These are phyloP conservation scores for Fraxinus velutina DNA, from an alignment of 305 asterid species.

Conservation along the genomic window DNA sequence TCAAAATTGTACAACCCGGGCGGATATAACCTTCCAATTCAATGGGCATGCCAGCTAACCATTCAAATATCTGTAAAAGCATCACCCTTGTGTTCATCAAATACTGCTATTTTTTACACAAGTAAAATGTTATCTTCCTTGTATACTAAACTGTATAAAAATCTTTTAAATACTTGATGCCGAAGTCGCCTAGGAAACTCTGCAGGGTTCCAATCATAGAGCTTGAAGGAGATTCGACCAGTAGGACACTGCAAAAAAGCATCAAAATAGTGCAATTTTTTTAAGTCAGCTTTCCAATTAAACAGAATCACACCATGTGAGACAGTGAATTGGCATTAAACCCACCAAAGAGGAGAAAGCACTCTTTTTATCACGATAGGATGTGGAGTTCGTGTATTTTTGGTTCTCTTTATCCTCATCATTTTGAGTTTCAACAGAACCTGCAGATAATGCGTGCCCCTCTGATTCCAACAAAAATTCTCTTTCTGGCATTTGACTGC, in stretches of 20 bases:
- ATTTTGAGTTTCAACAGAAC: constrained; percentile 46
- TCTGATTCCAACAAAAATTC: constrained; percentile 57
- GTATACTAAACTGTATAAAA: constrained; percentile 64
- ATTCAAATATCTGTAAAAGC: constrained; percentile 66
- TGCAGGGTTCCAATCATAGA: constrained; percentile 94
- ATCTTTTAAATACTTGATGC: constrained; percentile 69
- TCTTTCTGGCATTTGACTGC: constrained; percentile 49
- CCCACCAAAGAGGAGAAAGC: constrained; percentile 69
- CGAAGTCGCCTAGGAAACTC: constrained; percentile 93
- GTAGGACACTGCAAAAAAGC: constrained; percentile 62
- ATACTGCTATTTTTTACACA: constrained; percentile 24
- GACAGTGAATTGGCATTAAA: constrained; percentile 9
- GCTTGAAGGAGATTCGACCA: constrained; percentile 93
- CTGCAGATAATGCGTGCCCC: constrained; percentile 44
- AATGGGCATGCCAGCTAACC: constrained; percentile 94
- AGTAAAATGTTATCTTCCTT: constrained; percentile 27
- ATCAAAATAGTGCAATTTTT: constrained; percentile 18
- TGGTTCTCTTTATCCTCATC: constrained; percentile 48
- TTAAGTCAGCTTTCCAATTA: constrained; percentile 21
- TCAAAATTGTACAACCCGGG: constrained; percentile 89
- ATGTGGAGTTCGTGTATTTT: constrained; percentile 45
- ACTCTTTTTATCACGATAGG: constrained; percentile 59
- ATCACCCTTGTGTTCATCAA: constrained; percentile 28
- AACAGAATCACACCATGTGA: constrained; percentile 12
- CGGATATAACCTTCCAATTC: constrained; percentile 94